phyloP scores from a whole-genome alignment of 2,329 filamentous ascomycete genomes.

The Alternaria infectoria region DNA sequence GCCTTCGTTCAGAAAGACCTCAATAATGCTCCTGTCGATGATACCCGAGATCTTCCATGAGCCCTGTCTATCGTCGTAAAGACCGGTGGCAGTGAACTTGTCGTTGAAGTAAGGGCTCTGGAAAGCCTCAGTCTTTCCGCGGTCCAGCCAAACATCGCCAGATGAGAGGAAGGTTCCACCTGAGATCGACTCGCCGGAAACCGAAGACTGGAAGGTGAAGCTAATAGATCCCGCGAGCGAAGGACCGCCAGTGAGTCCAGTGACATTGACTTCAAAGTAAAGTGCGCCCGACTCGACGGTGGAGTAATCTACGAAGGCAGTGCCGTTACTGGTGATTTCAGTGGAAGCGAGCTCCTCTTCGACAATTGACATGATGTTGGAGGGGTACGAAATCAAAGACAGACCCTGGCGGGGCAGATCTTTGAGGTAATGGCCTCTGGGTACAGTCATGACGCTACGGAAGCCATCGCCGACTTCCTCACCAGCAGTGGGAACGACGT shows the following conservation, averaged over 20 bases:
- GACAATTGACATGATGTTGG: conserved; percentile 58
- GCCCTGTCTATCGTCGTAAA: conserved; percentile 33
- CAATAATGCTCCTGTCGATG: conserved; percentile 62
- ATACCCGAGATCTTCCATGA: conserved; percentile 56
- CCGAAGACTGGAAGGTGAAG: conserved; percentile 60
- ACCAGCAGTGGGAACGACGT: conserved; percentile 60
- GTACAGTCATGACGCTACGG: conserved; percentile 60
- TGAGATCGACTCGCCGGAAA: conserved; percentile 56
- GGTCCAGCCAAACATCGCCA: conserved; percentile 59
- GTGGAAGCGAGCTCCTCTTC: conserved; percentile 52
- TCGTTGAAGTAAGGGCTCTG: conserved; percentile 63
- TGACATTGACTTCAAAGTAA: conserved; percentile 63
- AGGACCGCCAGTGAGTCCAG: conserved; percentile 43
- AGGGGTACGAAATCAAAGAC: conserved; percentile 59
- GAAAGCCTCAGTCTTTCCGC: conserved; percentile 57
- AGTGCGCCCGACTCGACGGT: conserved; percentile 58
- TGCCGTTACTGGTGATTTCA: conserved; percentile 57
- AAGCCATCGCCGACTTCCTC: conserved; percentile 54
- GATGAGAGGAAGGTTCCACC: conserved; percentile 57
- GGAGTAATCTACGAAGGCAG: conserved; percentile 59
- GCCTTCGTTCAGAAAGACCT: conserved; percentile 62
- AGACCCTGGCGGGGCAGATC: conserved; percentile 60
- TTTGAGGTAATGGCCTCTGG: conserved; percentile 60
- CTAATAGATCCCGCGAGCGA: conserved; percentile 53
- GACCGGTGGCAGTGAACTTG: conserved; percentile 53